Percentiles rank a stretch among this genome's conserved stretches.
Conservation (phyloP, 2,329 filamentous ascomycete genomes). For the Scedosporium aurantiacum region DNA sequence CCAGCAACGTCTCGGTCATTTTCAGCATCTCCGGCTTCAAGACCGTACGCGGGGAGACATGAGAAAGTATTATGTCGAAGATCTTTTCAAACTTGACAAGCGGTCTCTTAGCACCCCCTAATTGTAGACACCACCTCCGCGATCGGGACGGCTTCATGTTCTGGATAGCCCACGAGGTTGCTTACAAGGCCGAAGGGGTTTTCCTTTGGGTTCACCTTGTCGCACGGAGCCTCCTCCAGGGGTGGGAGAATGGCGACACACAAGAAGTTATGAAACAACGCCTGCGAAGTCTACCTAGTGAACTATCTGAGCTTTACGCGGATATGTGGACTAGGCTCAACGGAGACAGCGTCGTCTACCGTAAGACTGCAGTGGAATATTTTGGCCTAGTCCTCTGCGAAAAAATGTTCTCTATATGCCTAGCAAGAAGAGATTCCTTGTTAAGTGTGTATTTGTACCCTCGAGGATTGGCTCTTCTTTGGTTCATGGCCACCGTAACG, state of each 20-base stretch:
- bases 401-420: too few species aligned
- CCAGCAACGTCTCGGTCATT: not conserved
- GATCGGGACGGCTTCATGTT: not conserved
- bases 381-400: not conserved
- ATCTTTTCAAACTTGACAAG: not conserved
- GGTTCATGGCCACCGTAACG: not conserved
- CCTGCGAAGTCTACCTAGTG: not conserved
- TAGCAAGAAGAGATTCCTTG: too few species aligned
- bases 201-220: conserved; percentile 8
- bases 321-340: not conserved
- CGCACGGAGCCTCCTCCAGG: not conserved
- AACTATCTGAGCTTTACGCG: not conserved
- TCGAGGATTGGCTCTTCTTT: too few species aligned
- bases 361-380: not conserved
- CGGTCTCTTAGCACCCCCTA: too few species aligned
- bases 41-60: conserved; percentile 1
- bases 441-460: too few species aligned
- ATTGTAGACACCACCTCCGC: not conserved
- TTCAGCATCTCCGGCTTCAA: conserved; percentile 3
- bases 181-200: conserved; percentile 6
- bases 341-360: not conserved
- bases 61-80: not conserved
- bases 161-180: not conserved
- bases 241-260: not conserved
- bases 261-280: not conserved